These are phyloP conservation scores for Protea cynaroides DNA, from an alignment of 164 flowering plant species.

Conservation along the genomic window DNA sequence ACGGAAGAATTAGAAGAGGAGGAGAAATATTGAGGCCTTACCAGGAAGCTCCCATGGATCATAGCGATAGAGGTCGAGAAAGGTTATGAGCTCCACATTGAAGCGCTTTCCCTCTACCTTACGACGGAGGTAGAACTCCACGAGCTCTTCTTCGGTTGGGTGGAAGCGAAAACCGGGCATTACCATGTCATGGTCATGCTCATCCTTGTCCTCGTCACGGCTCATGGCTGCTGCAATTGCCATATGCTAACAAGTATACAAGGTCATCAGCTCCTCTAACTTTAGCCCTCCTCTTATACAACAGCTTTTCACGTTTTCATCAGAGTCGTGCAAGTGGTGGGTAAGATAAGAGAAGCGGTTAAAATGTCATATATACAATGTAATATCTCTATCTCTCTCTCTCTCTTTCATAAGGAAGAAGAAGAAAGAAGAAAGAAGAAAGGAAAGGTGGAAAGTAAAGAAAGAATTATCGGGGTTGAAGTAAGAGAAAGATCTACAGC, in stretches of 20 bases:
- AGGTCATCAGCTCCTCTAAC: not conserved
- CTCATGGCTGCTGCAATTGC: conserved; percentile 40
- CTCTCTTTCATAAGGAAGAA: conserved; percentile 8
- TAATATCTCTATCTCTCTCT: conserved; percentile 9
- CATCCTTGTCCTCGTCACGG: conserved; percentile 32
- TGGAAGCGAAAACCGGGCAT: conserved; percentile 99
- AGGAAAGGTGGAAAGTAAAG: conserved; percentile 6
- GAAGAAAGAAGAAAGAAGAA: not conserved
- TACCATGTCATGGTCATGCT: conserved; percentile 76
- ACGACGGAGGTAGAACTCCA: conserved; percentile 95
- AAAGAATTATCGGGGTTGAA: not conserved
- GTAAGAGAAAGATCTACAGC: conserved; percentile 43
- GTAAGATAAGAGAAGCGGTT: conserved; percentile 16
- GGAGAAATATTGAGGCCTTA: conserved; percentile 12
- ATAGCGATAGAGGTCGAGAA: conserved; percentile 87
- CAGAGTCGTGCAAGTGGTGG: conserved; percentile 20
- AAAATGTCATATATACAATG: conserved; percentile 11
- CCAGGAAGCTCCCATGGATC: conserved; percentile 99
- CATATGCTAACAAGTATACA: conserved; percentile 21
- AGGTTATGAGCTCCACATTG: conserved; percentile 91
- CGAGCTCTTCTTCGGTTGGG: conserved; percentile 96
- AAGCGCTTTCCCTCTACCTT: conserved; percentile 95
- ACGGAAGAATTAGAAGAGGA: not conserved
- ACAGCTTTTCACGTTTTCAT: conserved; percentile 2
- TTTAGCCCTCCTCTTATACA: conserved; percentile 9